phyloP scores from a whole-genome alignment of 2,329 filamentous ascomycete species.

The Plenodomus tracheiphilus region DNA sequence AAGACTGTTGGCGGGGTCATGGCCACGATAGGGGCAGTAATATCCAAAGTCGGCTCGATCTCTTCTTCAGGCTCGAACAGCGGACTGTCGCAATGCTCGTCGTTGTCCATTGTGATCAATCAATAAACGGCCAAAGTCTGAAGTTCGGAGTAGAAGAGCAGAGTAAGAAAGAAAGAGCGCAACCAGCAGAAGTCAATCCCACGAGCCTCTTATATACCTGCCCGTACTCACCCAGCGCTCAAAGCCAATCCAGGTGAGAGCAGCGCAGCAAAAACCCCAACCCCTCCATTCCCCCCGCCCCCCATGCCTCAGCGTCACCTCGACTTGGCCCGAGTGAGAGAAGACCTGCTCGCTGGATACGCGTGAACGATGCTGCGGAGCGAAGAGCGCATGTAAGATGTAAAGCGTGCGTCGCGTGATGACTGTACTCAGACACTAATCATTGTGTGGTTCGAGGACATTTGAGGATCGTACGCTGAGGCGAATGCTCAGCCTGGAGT shows the following conservation, averaged over 20 bases:
- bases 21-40: background rate
- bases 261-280: too few relatives aligned
- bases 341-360: too few relatives aligned
- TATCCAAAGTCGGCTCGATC: background rate
- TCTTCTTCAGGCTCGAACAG: slow-evolving; percentile 1
- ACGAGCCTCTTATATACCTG: background rate
- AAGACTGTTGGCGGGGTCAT: background rate
- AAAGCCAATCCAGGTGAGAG: background rate
- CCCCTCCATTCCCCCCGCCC: too few relatives aligned
- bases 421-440: too few relatives aligned
- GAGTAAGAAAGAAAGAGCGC: background rate
- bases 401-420: too few relatives aligned
- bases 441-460: too few relatives aligned
- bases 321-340: too few relatives aligned
- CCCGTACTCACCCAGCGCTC: background rate
- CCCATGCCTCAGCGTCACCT: too few relatives aligned
- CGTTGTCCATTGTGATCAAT: background rate
- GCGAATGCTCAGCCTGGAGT: too few relatives aligned
- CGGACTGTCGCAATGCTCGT: background rate
- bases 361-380: too few relatives aligned
- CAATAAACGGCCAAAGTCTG: background rate
- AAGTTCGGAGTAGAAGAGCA: background rate
- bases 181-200: background rate
- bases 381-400: too few relatives aligned
- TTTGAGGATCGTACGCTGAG: too few relatives aligned